These are phyloP conservation scores for Kwoniella mangroviensis DNA, from an alignment of 768 basidiomycete genomes.

Conservation along the genomic window DNA sequence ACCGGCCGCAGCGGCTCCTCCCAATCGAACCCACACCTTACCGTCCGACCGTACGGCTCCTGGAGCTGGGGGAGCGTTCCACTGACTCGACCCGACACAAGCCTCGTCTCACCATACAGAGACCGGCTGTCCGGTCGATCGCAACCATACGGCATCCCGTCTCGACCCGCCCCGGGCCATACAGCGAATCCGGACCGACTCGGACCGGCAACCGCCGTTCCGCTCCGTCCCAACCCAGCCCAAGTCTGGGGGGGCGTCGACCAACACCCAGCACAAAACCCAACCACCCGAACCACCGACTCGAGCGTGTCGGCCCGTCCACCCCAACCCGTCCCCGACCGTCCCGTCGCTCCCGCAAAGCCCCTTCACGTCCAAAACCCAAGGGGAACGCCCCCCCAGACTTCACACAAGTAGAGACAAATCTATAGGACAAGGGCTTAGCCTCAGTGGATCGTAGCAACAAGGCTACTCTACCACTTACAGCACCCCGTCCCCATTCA, in stretches of 20 bases:
- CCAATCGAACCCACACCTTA: too few species aligned
- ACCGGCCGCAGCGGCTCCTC: too few species aligned
- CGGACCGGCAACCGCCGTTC: too few species aligned
- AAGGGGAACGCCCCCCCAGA: conserved; percentile 17
- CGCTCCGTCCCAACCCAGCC: too few species aligned
- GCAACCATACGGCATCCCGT: background rate
- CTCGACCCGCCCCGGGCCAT: background rate
- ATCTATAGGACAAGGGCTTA: conserved; percentile 73
- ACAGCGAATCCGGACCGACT: too few species aligned
- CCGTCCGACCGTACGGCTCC: background rate
- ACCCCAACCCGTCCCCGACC: background rate
- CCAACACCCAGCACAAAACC: background rate
- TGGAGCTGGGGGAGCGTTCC: background rate
- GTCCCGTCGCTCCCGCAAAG: background rate
- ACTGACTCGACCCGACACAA: background rate
- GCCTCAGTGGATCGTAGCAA: conserved; percentile 78
- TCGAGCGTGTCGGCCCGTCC: background rate
- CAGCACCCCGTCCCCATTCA: conserved; percentile 73
- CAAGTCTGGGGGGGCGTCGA: background rate
- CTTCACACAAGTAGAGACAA: conserved; percentile 60
- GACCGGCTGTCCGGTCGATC: background rate
- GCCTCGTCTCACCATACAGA: background rate
- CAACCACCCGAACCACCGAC: background rate
- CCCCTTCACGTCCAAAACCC: conserved; percentile 5
- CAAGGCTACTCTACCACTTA: conserved; percentile 79